Evolutionary conservation across 768 basidiomycete genomes (phyloP).

Genomic region (Melanogaster broomeanus): DNA sequence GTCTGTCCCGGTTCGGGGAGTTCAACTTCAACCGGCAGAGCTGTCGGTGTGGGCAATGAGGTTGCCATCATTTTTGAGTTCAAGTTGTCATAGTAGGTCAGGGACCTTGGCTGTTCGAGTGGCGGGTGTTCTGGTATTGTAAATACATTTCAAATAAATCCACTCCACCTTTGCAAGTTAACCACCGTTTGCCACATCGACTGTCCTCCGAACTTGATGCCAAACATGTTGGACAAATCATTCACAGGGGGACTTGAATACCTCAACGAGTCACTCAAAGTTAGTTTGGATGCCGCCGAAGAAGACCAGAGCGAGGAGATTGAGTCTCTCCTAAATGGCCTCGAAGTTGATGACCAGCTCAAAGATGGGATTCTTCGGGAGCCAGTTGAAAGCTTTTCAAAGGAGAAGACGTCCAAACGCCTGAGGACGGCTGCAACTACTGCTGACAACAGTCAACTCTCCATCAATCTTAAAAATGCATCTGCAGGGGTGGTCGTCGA

Average conservation of each 20-base stretch:
- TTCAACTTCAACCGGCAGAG: neutral
- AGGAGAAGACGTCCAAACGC: neutral
- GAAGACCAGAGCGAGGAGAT: conserved; percentile 1
- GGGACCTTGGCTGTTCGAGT: neutral
- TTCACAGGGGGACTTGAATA: neutral
- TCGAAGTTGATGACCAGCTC: conserved; percentile 1
- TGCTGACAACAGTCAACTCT: neutral
- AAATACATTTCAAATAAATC: neutral
- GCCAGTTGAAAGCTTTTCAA: neutral
- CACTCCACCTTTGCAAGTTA: neutral
- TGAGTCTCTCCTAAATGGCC: conserved; percentile 5
- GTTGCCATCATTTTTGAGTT: neutral
- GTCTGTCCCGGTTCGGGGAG: neutral
- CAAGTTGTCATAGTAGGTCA: neutral
- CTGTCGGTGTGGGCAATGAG: neutral
- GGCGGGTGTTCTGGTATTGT: neutral
- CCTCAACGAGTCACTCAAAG: neutral
- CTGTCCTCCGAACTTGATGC: neutral
- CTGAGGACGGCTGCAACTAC: neutral
- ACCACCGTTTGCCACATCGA: neutral
- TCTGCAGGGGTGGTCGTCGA: conserved; percentile 32
- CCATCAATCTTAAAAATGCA: conserved; percentile 13
- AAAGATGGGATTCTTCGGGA: neutral
- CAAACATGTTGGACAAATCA: neutral
- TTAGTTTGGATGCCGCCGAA: neutral